Conservation (phyloP, 257 asterid species). For the Osmanthus fragrans region DNA sequence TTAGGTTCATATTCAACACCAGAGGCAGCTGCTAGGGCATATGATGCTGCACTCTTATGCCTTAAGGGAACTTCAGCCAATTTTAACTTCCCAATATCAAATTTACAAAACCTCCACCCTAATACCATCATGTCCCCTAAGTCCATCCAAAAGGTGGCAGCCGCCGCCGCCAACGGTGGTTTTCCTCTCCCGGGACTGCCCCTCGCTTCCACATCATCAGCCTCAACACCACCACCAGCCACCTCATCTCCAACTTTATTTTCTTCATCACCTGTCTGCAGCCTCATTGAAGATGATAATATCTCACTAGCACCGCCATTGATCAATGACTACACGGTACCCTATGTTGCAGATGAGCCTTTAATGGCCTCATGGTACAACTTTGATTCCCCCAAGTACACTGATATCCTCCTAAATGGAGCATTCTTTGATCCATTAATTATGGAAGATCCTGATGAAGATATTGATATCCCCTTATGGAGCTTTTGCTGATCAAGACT, state of each 20-base stretch:
- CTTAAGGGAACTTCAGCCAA: constrained; percentile 39
- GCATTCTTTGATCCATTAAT: constrained; percentile 37
- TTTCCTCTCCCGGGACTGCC: not conserved
- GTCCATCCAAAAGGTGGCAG: constrained; percentile 44
- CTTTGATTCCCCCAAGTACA: constrained; percentile 50
- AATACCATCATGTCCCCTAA: constrained; percentile 36
- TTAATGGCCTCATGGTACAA: constrained; percentile 30
- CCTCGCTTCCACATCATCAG: not conserved
- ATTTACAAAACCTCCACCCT: not conserved
- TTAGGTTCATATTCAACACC: constrained; percentile 36
- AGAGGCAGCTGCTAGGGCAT: constrained; percentile 40
- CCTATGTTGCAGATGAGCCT: not conserved
- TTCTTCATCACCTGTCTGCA: constrained; percentile 3
- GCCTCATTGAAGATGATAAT: constrained; percentile 17
- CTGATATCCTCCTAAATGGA: constrained; percentile 34
- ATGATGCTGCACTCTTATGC: constrained; percentile 50
- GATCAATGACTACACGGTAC: not conserved
- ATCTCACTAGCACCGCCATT: not conserved
- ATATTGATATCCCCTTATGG: constrained; percentile 43
- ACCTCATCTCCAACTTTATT: constrained; percentile 13
- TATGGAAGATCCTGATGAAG: constrained; percentile 35
- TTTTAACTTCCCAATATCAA: constrained; percentile 39
- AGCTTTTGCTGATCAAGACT: constrained; percentile 36
- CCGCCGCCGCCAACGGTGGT: constrained; percentile 17
- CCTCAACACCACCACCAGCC: not conserved